Evolutionary conservation across 768 basidiomycete species (phyloP).

Genomic region (Tricholoma sp.): DNA sequence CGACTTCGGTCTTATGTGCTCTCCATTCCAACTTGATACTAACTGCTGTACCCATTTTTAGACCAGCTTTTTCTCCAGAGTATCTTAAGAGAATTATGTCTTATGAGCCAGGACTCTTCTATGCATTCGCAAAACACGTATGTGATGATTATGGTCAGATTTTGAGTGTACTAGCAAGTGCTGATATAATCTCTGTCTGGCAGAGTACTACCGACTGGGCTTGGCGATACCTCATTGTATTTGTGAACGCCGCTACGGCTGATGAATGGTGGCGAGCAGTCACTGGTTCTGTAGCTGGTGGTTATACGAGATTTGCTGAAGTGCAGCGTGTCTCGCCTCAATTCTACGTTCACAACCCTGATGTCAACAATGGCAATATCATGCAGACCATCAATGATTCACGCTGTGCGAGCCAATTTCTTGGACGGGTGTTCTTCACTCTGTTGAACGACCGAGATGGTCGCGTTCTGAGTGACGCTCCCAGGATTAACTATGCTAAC

Average conservation of each 20-base stretch:
- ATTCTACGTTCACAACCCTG: conserved; percentile 13
- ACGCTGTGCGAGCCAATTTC: neutral
- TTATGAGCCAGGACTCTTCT: conserved; percentile 9
- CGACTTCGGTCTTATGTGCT: too few relatives aligned
- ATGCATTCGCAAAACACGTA: conserved; percentile 16
- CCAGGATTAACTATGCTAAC: conserved; percentile 3
- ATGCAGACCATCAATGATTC: conserved; percentile 7
- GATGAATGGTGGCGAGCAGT: conserved; percentile 23
- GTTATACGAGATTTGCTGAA: conserved; percentile 5
- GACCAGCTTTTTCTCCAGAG: too few relatives aligned
- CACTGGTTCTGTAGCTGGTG: conserved; percentile 8
- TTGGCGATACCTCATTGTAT: conserved; percentile 17
- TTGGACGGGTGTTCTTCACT: conserved; percentile 13
- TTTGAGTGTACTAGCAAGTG: conserved; percentile 11
- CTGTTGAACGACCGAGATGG: conserved; percentile 10
- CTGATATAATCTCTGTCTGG: neutral
- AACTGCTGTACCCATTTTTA: too few relatives aligned
- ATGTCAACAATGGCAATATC: neutral
- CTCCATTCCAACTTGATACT: too few relatives aligned
- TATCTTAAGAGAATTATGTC: neutral
- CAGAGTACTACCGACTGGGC: conserved; percentile 11
- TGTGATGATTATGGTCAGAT: conserved; percentile 11
- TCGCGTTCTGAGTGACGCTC: conserved; percentile 7
- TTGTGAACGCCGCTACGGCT: conserved; percentile 16
- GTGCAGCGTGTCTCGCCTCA: conserved; percentile 12